Conservation (phyloP, 768 basidiomycete species). For the Cystofilobasidium bisporidii region DNA sequence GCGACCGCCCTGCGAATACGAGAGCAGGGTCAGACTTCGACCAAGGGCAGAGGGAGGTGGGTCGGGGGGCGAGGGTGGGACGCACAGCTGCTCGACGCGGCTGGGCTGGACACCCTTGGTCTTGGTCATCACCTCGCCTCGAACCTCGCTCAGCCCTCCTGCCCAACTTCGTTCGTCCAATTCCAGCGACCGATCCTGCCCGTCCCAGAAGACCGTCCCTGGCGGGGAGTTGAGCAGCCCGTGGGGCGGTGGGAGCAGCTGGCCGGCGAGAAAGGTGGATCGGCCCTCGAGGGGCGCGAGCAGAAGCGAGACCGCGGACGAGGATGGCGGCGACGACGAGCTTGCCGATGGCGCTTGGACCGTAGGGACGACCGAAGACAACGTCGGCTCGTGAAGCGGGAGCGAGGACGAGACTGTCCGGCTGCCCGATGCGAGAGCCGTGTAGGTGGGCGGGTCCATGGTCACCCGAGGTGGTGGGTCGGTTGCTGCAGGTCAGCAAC, state of each 20-base stretch:
- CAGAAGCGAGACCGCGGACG: constrained; percentile 13
- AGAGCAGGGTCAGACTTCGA: not conserved
- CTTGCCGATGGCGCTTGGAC: not conserved
- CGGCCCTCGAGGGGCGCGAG: constrained; percentile 6
- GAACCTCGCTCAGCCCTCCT: not conserved
- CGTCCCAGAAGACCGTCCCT: not conserved
- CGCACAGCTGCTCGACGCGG: constrained; percentile 1
- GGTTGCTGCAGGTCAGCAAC: not conserved
- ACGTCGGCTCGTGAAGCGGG: too few species aligned
- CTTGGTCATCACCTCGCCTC: constrained; percentile 23
- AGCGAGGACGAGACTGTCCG: not conserved
- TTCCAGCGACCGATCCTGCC: not conserved
- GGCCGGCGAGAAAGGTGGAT: constrained; percentile 16
- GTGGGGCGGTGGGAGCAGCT: not conserved
- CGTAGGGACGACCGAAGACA: not conserved
- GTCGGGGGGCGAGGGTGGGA: not conserved
- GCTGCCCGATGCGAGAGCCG: not conserved
- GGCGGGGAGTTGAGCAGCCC: not conserved
- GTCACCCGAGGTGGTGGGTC: not conserved
- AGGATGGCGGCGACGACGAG: not conserved
- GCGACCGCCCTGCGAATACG: constrained; percentile 1
- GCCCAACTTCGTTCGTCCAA: not conserved
- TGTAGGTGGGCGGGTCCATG: constrained; percentile 21
- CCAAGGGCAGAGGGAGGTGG: not conserved
- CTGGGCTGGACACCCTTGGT: constrained; percentile 6